A percentile compares a stretch with the other conserved stretches of the same genome.
phyloP scores from a whole-genome alignment of 495 filamentous ascomycete species.

The Pyrenula aspistea region DNA sequence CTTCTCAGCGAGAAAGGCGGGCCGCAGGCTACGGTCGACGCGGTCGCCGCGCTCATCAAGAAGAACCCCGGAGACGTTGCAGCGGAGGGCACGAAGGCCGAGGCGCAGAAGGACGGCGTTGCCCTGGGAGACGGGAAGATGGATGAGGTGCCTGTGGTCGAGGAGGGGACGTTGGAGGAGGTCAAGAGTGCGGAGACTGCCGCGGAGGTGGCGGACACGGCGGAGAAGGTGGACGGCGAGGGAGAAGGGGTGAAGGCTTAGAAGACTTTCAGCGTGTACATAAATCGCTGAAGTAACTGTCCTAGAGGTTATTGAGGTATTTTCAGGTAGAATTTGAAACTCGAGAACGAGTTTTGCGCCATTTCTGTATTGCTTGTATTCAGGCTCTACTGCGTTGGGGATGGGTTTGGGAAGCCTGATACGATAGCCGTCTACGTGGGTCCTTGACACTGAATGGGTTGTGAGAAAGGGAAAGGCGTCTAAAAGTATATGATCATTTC shows the following conservation, averaged over 20 bases:
- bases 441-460: too few species aligned
- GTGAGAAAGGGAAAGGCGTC: too few species aligned
- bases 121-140: not conserved
- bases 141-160: not conserved
- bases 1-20: constrained; percentile 28
- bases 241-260: not conserved
- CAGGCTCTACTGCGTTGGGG: too few species aligned
- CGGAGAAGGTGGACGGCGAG: constrained; percentile 9
- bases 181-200: constrained; percentile 10
- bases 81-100: constrained; percentile 3
- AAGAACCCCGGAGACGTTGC: constrained; percentile 4
- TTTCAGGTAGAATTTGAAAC: too few species aligned
- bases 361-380: too few species aligned
- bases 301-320: too few species aligned
- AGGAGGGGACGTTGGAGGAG: not conserved
- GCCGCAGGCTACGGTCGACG: constrained; percentile 36
- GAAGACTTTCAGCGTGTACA: too few species aligned
- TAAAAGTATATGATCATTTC: too few species aligned
- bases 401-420: too few species aligned
- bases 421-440: too few species aligned
- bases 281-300: too few species aligned
- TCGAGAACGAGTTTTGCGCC: too few species aligned
- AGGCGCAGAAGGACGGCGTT: not conserved
- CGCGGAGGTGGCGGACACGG: constrained; percentile 15
- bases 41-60: constrained; percentile 24